Evolutionary conservation across 2,329 filamentous ascomycete genomes (phyloP).

Genomic region (Diatrype stigma): DNA sequence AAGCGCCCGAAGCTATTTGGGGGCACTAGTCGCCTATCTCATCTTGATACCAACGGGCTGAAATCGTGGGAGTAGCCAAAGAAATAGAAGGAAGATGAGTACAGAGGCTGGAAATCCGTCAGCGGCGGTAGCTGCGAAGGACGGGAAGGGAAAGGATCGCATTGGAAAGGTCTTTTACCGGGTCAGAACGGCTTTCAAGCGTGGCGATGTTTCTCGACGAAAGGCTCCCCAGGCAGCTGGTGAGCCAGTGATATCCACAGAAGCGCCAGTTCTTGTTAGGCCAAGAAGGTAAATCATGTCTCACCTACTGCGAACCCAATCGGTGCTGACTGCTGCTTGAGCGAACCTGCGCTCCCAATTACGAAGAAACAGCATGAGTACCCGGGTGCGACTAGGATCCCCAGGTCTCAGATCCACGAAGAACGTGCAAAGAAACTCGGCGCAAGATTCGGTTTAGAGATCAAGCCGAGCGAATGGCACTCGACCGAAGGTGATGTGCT

Average conservation of each 20-base stretch:
- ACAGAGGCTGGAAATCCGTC: conserved; percentile 12
- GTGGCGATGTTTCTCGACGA: conserved; percentile 30
- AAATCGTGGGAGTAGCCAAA: background rate
- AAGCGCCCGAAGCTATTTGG: no score
- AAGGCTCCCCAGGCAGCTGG: background rate
- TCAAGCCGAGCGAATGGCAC: conserved; percentile 51
- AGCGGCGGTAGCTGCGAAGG: conserved; percentile 13
- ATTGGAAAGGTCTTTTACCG: conserved; percentile 44
- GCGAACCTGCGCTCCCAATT: background rate
- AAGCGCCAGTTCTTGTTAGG: conserved; percentile 4
- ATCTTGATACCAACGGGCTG: background rate
- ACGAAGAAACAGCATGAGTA: conserved; percentile 16
- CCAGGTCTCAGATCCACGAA: conserved; percentile 48
- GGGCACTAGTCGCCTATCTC: no score
- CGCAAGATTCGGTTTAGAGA: conserved; percentile 51
- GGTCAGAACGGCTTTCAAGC: conserved; percentile 48
- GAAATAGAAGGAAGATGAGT: no score
- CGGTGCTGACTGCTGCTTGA: background rate
- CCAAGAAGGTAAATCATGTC: conserved; percentile 20
- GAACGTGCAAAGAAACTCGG: conserved; percentile 54
- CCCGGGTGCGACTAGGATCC: conserved; percentile 34
- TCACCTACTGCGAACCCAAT: background rate
- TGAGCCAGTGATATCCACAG: conserved; percentile 5
- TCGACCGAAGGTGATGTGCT: conserved; percentile 50
- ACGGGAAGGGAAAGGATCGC: conserved; percentile 39